These are phyloP conservation scores for Eruca vesicaria DNA, from an alignment of 441 rosid species.

Conservation along the genomic window DNA sequence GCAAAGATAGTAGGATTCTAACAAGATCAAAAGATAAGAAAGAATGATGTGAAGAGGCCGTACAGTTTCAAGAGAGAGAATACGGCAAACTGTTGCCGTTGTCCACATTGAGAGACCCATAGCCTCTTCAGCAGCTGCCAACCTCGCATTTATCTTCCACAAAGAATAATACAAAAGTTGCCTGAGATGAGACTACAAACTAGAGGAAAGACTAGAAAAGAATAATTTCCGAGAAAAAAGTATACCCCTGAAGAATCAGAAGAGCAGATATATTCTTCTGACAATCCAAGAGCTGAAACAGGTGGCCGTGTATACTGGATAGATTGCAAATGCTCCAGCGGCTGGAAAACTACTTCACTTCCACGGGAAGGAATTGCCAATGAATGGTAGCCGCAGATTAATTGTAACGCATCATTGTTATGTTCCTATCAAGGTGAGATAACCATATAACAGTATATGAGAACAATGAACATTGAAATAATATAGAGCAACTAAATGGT, in stretches of 20 bases:
- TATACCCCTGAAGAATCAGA: constrained; percentile 70
- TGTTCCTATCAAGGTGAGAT: constrained; percentile 58
- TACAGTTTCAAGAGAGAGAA: constrained; percentile 94
- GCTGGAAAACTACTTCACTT: constrained; percentile 69
- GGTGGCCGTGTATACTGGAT: constrained; percentile 71
- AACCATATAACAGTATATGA: constrained; percentile 27
- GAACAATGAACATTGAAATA: constrained; percentile 16
- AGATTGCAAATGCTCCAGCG: constrained; percentile 91
- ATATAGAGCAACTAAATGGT: not conserved
- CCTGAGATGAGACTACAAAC: constrained; percentile 25
- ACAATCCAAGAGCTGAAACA: constrained; percentile 56
- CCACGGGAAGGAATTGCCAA: constrained; percentile 66
- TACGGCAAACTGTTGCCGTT: constrained; percentile 90
- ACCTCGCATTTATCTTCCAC: constrained; percentile 65
- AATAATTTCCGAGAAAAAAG: constrained; percentile 8
- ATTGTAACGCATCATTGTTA: constrained; percentile 75
- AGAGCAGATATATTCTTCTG: constrained; percentile 43
- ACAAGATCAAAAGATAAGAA: not conserved
- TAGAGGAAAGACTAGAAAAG: constrained; percentile 7
- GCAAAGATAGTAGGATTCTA: too few relatives aligned
- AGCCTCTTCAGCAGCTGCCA: constrained; percentile 93
- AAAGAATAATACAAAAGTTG: constrained; percentile 2
- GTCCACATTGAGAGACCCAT: constrained; percentile 91
- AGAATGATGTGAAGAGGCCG: constrained; percentile 22
- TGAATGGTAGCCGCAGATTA: constrained; percentile 86